Evolutionary conservation across 139 green algal genomes (phyloP), one percentile per base, ranked within the genome.

Genomic region (Micractinium sp.): DNA sequence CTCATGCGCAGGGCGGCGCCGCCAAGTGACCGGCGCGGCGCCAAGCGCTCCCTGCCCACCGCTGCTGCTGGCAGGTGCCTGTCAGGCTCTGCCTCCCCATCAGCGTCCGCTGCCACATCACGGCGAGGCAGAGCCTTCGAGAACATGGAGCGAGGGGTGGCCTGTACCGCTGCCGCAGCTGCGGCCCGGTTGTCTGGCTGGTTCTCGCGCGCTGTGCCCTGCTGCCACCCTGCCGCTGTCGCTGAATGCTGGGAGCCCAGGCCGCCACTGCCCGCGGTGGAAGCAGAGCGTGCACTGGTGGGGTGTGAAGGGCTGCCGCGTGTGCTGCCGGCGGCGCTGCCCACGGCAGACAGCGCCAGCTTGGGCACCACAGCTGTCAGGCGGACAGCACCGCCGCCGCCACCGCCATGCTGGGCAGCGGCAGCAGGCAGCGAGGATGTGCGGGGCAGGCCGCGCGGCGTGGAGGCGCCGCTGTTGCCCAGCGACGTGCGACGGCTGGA

Each of bases 1-100:
- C 77, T 90, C 39, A 86, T 90, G 61, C 86, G 86, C 39, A 90
- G 86, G 2, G 86, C 86, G 12, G 86, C 86, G n/a, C 86, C 86
- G 1, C 86, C 77, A 38, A 90, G 69, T 7, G 86, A 90, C n/a
- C 77, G 77, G 2, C 86, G 85, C n/a, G 56, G 71, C 4, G 41
- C 85, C 71, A 53, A 47, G 25, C 71, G 85, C 71, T 88, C 85
- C 71, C 71, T 31, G 18, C 31, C 84, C 25, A 31, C 71, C 20
- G 53, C n/a, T 3, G n/a, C 67, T 25, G 39, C 67, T 33, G 73
- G 67, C 39, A 41, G 39, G 33, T 18, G 53, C 61, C 19, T 29
- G 15, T 23, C 67, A 7, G 60, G 36, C 83, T 79, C 66, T 66
- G 83, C 38, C 39, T 87, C 83, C 19, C 3, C 56, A 15, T 53